Percentiles rank a stretch among this genome's conserved stretches.
Conservation (phyloP, 768 basidiomycete genomes). For the Crassisporium funariophilum region DNA sequence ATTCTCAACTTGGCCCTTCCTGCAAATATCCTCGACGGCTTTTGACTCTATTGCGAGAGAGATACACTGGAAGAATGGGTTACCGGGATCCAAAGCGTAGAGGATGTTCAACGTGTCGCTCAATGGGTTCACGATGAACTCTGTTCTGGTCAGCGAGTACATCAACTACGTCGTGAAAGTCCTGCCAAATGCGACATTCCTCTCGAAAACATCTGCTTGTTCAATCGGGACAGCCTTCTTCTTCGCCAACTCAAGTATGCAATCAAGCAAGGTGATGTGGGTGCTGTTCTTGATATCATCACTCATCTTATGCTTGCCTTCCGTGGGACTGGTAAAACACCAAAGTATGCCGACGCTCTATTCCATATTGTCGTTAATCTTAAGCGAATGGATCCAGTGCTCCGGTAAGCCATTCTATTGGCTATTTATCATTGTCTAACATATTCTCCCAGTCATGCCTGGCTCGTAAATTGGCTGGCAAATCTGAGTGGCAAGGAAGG, state of each 20-base stretch:
- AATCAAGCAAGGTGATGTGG: conserved; percentile 19
- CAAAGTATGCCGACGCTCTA: conserved; percentile 20
- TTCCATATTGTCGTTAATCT: conserved; percentile 10
- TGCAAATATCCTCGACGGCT: conserved; percentile 21
- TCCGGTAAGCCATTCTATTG: conserved; percentile 10
- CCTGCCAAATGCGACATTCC: conserved; percentile 10
- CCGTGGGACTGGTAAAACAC: conserved; percentile 18
- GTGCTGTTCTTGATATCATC: conserved; percentile 12
- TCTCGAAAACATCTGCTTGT: conserved; percentile 17
- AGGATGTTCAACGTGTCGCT: conserved; percentile 9
- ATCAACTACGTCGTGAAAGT: background rate
- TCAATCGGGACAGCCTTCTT: conserved; percentile 14
- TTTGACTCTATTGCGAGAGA: conserved; percentile 7
- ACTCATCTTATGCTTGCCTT: conserved; percentile 5
- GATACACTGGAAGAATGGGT: conserved; percentile 12
- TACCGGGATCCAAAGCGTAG: background rate
- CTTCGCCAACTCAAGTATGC: conserved; percentile 16
- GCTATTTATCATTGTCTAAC: background rate
- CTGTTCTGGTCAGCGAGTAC: conserved; percentile 12
- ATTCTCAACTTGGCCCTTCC: conserved; percentile 14
- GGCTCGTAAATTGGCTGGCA: conserved; percentile 6
- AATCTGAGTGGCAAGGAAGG: background rate
- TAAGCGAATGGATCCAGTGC: conserved; percentile 12
- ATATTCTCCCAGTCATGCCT: background rate
- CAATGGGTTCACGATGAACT: conserved; percentile 8